These are phyloP conservation scores for Botrytis pseudocinerea DNA, from an alignment of 2,329 filamentous ascomycete genomes.

Conservation along the genomic window DNA sequence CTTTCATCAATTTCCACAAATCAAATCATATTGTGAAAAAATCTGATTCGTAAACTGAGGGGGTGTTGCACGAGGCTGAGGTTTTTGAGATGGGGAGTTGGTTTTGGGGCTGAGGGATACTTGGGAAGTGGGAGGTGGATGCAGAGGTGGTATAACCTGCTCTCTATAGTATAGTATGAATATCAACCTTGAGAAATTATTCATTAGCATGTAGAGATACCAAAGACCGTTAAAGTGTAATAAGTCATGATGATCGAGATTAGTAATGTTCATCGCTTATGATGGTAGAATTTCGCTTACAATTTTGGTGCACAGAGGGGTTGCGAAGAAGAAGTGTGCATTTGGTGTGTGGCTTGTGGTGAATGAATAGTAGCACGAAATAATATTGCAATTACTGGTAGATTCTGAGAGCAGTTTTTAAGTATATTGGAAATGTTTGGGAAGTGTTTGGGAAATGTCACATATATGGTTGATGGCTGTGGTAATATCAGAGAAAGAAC, in stretches of 20 bases:
- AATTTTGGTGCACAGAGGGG: neutral
- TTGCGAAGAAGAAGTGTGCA: neutral
- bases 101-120: neutral
- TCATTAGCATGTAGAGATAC: neutral
- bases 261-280: slow-evolving; percentile 4
- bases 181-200: no score
- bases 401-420: neutral
- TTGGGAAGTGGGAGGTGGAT: neutral
- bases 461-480: neutral
- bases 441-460: neutral
- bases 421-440: neutral
- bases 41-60: no score
- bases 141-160: neutral
- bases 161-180: neutral
- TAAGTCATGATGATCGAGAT: neutral
- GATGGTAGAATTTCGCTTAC: neutral
- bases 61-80: neutral
- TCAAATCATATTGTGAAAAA: no score
- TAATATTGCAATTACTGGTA: neutral
- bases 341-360: neutral
- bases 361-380: neutral
- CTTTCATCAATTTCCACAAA: no score
- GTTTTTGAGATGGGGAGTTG: neutral
- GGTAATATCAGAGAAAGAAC: no score
- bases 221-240: neutral